Conservation (phyloP, 1,284 basidiomycete genomes). For the Exsudoporus floridanus region DNA sequence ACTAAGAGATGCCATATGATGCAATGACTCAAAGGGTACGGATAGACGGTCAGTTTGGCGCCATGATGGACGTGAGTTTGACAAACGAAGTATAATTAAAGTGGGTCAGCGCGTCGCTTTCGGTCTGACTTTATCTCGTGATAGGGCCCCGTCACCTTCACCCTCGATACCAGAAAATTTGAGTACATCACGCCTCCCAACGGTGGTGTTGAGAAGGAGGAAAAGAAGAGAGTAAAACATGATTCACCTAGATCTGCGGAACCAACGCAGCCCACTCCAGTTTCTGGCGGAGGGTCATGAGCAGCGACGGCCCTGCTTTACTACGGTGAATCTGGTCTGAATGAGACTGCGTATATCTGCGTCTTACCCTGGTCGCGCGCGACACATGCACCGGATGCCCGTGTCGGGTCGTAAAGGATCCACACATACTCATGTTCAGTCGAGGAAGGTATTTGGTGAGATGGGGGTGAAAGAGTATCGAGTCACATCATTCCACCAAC, state of each 20-base stretch:
- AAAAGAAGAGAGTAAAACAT: constrained; percentile 7
- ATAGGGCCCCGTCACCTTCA: constrained; percentile 82
- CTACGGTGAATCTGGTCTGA: not conserved
- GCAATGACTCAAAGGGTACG: not conserved
- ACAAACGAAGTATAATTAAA: constrained; percentile 71
- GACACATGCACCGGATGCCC: not conserved
- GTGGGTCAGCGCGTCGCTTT: not conserved
- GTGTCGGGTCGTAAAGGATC: not conserved
- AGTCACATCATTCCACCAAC: constrained; percentile 63
- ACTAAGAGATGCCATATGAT: not conserved
- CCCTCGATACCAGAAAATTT: constrained; percentile 74
- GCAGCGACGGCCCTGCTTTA: not conserved
- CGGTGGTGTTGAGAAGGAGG: constrained; percentile 6
- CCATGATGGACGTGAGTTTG: constrained; percentile 88
- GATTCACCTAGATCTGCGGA: constrained; percentile 4
- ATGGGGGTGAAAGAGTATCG: constrained; percentile 1
- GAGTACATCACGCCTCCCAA: constrained; percentile 42
- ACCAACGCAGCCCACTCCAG: not conserved
- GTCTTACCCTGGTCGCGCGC: not conserved
- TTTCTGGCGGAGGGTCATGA: constrained; percentile 9
- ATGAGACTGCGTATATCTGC: constrained; percentile 4
- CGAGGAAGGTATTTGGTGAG: constrained; percentile 13
- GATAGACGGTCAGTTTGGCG: constrained; percentile 86
- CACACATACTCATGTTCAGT: not conserved
- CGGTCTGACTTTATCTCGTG: not conserved